Base-by-base conservation (phyloP, 352 stramenopile species). In the Globisporangium nunn region DNA sequence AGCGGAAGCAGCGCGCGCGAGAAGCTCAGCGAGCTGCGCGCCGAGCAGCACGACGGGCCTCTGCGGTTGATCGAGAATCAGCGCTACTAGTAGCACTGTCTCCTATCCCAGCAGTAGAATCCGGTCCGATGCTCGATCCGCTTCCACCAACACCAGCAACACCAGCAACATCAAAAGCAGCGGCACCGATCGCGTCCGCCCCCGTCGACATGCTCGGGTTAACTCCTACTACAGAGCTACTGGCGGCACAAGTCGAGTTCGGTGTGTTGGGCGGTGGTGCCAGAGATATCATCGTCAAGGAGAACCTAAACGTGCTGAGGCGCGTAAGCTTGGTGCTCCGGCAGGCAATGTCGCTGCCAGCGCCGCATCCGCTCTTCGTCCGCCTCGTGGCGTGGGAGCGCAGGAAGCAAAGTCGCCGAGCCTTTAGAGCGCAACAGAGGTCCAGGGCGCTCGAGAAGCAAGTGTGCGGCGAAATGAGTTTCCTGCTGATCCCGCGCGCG, bases 401-500 rank as follows among this genome's bases (percentile, higher is more conserved):
- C 17, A 14, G 18, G 18, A 18, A 31, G 17, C 55, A 44, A 6
- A 48, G 30, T 3, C 28, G 15, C 28, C 47, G 39, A 17, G 15
- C 28, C 6, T 5, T 30, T 35, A 50, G 12, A n/a, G 37, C 17
- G 37, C 4, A 5, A 10, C 29, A 17, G 45, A 23, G 28, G n/a
- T 54, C 55, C 4, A 30, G 18, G 39, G 28, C 37, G 39, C 17
- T 53, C 7, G 17, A 39, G 18, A 23, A 28, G 35, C 23, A 10
- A 6, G 14, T 54, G 3, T 31, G n/a, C 11, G 28, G 37, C 12
- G 23, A 1, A 15, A 15, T 61, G 23, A n/a, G 10, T 35, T 28
- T 61, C 39, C 44, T 49, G 18, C 12, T 61, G 46, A 54, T 61
- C 47, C 55, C 55, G 15, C 47, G 29, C 8, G 55, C 55, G 11